These are phyloP conservation scores for Guyanaporus albipodus DNA, from an alignment of 768 basidiomycete species.

Conservation along the genomic window DNA sequence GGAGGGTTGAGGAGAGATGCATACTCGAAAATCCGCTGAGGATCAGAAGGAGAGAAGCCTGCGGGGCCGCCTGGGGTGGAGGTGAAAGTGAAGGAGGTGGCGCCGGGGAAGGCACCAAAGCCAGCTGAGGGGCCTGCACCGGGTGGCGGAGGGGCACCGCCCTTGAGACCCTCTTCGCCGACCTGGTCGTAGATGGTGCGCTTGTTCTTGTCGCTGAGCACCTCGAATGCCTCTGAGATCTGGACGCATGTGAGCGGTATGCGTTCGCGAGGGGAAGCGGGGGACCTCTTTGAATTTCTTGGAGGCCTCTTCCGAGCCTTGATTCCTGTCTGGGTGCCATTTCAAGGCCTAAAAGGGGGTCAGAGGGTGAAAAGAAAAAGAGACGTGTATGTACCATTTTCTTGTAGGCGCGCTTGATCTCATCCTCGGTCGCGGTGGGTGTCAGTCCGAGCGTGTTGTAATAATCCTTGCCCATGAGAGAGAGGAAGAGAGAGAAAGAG, in stretches of 20 bases:
- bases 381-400: conserved; percentile 61
- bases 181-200: conserved; percentile 87
- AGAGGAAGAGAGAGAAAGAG: no score
- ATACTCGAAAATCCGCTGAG: conserved; percentile 85
- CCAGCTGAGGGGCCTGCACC: conserved; percentile 45
- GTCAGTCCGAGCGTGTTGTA: conserved; percentile 78
- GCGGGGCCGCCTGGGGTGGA: conserved; percentile 38
- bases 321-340: conserved; percentile 94
- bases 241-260: conserved; percentile 27
- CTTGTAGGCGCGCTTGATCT: conserved; percentile 94
- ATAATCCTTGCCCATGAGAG: conserved; percentile 77
- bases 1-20: conserved; percentile 32
- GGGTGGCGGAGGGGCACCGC: conserved; percentile 53
- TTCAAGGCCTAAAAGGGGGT: conserved; percentile 62
- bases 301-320: conserved; percentile 78
- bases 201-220: conserved; percentile 84
- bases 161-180: conserved; percentile 93
- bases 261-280: background rate
- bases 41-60: conserved; percentile 77
- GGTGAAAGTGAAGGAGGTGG: conserved; percentile 55
- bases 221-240: conserved; percentile 96
- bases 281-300: conserved; percentile 89
- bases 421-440: conserved; percentile 73
- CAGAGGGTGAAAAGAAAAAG: background rate
- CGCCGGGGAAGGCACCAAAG: conserved; percentile 46